Base-by-base conservation (phyloP, 2,329 filamentous ascomycete genomes). In the Colletotrichum sidae region DNA sequence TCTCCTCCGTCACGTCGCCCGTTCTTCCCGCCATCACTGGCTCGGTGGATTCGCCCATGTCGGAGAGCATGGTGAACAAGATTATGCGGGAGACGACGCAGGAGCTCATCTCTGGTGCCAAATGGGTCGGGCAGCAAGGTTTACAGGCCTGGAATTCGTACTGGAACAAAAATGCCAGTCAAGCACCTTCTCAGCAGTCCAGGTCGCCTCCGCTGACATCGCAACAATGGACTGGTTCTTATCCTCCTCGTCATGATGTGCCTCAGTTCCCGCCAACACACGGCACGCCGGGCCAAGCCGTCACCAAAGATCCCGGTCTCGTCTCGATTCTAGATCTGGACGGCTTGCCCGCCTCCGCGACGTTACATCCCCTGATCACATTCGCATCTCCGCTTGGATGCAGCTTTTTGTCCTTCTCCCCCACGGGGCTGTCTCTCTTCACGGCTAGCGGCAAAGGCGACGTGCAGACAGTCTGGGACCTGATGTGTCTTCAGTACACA, bases 371-470 rank as follows among this genome's bases (percentile, higher is more conserved):
- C 1, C 75, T 92, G 49, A 86, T 90, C 2, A 93, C 91, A 0
- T 94, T 96, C 71, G 83, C 85, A 37, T 84, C 90, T 2, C 86
- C 88, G 1, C 84, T 92, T 13, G 93, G 93, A 8, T 95, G 92
- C 76, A 95, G 92, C 74, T 94, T 92, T 73, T 74, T 96, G 38
- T 94, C 92, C 0, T 92, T 96, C 69, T 89, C 92, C 2, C 92
- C 92, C 0, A 88, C 87, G 7, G 92, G 92, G 0, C 77, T 94
- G 34, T 88, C 87, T 55, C 82, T 96, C 10, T 90, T 96, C 77
- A 94, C 91, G 0, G 91, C 91, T 7, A 95, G 91, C 76, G 91
- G 85, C 72, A 94, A 94, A 75, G 92, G 92, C n/a, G 93, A 96
- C 72, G 86, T 92, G 6, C 91, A 94, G 72, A 91, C 88, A 8